These are phyloP conservation scores for Sarocladium brachiariae DNA, from an alignment of 2,329 filamentous ascomycete genomes.

Conservation along the genomic window DNA sequence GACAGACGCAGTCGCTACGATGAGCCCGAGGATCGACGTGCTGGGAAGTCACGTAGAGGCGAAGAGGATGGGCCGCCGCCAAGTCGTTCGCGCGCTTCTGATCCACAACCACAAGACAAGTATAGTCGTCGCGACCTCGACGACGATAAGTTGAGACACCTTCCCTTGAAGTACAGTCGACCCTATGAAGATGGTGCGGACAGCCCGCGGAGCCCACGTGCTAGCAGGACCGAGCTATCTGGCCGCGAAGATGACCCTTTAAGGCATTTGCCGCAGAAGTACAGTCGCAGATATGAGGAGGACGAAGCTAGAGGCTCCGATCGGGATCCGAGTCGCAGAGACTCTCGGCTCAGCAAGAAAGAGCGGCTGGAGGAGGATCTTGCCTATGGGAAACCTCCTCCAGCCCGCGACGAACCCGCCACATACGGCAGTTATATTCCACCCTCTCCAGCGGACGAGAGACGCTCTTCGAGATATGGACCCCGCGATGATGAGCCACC, in stretches of 20 bases:
- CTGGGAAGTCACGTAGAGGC: constrained; percentile 12
- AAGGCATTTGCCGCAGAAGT: constrained; percentile 34
- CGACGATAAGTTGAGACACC: constrained; percentile 34
- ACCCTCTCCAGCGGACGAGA: constrained; percentile 14
- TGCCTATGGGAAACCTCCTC: constrained; percentile 36
- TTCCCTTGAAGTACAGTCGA: constrained; percentile 42
- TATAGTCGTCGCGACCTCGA: constrained; percentile 17
- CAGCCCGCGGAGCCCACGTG: background rate
- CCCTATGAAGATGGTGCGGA: constrained; percentile 23
- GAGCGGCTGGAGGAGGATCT: constrained; percentile 36
- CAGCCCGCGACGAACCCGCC: constrained; percentile 15
- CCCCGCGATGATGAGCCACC: constrained; percentile 14
- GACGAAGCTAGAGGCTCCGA: constrained; percentile 13
- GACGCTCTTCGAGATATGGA: constrained; percentile 17
- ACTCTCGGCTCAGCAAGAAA: constrained; percentile 15
- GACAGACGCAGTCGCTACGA: constrained; percentile 19
- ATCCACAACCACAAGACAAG: constrained; percentile 15
- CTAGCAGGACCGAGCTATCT: background rate
- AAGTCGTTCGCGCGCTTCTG: constrained; percentile 13
- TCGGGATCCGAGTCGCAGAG: constrained; percentile 21
- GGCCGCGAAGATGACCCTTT: constrained; percentile 20
- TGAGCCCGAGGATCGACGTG: constrained; percentile 19
- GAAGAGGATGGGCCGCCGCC: constrained; percentile 16
- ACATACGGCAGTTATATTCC: constrained; percentile 24
- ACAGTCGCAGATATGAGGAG: constrained; percentile 27